Evolutionary conservation across 2,329 filamentous ascomycete species (phyloP).

Genomic region (Sclerotinia spermophila): DNA sequence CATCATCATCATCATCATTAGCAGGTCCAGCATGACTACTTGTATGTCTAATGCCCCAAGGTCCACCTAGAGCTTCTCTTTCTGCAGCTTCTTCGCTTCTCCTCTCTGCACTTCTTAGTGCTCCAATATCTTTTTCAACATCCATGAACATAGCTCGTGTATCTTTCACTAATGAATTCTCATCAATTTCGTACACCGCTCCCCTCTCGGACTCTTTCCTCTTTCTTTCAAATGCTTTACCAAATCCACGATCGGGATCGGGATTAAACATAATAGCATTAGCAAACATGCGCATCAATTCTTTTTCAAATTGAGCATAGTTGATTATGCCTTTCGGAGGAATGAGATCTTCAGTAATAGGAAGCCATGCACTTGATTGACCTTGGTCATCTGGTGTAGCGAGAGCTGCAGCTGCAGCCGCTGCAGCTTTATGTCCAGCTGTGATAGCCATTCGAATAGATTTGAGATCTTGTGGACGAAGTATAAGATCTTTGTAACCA

Average conservation of each 20-base stretch:
- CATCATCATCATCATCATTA: background rate
- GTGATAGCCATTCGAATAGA: slow-evolving; percentile 72
- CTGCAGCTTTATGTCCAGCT: slow-evolving; percentile 65
- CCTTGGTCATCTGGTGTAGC: slow-evolving; percentile 47
- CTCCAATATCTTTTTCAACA: slow-evolving; percentile 56
- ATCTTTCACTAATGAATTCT: slow-evolving; percentile 84
- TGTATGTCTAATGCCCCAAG: slow-evolving; percentile 2
- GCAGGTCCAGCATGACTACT: background rate
- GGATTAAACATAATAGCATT: slow-evolving; percentile 99
- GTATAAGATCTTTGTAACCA: slow-evolving; percentile 69
- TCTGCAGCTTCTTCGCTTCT: slow-evolving; percentile 30
- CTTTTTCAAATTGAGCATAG: slow-evolving; percentile 85
- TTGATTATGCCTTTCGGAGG: slow-evolving; percentile 91
- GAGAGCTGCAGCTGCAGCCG: slow-evolving; percentile 59
- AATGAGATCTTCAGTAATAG: slow-evolving; percentile 70
- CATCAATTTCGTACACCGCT: slow-evolving; percentile 62
- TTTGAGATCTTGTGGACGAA: slow-evolving; percentile 73
- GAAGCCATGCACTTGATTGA: slow-evolving; percentile 57
- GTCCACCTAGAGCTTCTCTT: slow-evolving; percentile 12
- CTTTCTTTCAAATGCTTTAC: slow-evolving; percentile 40
- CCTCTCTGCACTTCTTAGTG: slow-evolving; percentile 34
- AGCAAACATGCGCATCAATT: slow-evolving; percentile 93
- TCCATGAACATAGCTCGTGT: slow-evolving; percentile 86
- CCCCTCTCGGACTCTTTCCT: slow-evolving; percentile 40
- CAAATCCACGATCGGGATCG: slow-evolving; percentile 69